Conservation (phyloP, 1,284 basidiomycete species). For the Ustilago nuda region DNA sequence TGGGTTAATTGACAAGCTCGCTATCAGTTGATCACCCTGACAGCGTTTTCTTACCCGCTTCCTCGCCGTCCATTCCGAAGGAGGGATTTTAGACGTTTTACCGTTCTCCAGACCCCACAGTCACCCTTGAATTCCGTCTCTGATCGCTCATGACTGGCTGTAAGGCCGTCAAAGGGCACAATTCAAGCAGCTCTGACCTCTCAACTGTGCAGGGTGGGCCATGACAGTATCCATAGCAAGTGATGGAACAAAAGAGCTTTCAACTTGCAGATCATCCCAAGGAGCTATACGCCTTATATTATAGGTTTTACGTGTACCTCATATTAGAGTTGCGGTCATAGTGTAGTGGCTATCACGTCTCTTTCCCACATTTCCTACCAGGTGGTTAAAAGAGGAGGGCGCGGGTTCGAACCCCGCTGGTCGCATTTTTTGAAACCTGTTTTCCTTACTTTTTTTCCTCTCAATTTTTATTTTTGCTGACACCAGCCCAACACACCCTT, state of each 20-base stretch:
- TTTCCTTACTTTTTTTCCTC: neutral
- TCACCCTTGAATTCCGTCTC: neutral
- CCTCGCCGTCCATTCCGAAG: neutral
- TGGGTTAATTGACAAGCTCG: neutral
- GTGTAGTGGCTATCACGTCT: constrained; percentile 33
- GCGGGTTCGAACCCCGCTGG: constrained; percentile 33
- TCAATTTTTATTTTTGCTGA: neutral
- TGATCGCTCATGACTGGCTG: neutral
- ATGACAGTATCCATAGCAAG: no score
- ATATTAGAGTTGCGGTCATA: constrained; percentile 7
- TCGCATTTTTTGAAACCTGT: constrained; percentile 3
- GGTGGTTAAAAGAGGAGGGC: constrained; percentile 20
- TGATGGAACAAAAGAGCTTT: no score
- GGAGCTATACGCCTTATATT: neutral
- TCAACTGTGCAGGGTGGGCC: no score
- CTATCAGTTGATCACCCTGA: neutral
- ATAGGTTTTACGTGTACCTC: neutral
- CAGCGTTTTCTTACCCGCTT: neutral
- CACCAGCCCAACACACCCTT: neutral
- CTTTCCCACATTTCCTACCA: constrained; percentile 13
- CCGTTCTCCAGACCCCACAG: neutral
- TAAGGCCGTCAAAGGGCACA: neutral
- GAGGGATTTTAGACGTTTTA: constrained; percentile 7
- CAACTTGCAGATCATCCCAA: no score
- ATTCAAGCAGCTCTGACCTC: no score